A percentile compares a stretch with the other conserved stretches of the same genome.
phyloP scores from a whole-genome alignment of 768 basidiomycete genomes.

The Gyrodon lividus region DNA sequence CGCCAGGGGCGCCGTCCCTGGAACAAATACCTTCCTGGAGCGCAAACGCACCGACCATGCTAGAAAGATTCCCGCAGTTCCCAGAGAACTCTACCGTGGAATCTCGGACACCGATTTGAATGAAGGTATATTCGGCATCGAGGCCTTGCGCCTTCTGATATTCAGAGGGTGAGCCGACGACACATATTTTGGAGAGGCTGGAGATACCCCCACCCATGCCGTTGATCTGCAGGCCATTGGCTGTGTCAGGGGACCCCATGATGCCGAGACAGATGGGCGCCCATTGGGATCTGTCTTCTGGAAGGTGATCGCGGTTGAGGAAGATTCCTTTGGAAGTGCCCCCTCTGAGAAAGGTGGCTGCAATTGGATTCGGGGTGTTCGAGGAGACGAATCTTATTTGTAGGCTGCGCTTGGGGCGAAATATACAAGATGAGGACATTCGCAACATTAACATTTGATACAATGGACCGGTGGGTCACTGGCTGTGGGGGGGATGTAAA shows the following conservation, averaged over 20 bases:
- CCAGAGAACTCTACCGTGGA: slow-evolving; percentile 62
- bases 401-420: not conserved
- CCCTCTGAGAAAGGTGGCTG: slow-evolving; percentile 55
- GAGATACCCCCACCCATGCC: slow-evolving; percentile 82
- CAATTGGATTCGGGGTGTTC: slow-evolving; percentile 5
- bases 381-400: not conserved
- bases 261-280: slow-evolving; percentile 61
- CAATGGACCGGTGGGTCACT: too few species aligned
- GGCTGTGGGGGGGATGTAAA: too few species aligned
- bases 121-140: slow-evolving; percentile 73
- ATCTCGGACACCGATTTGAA: slow-evolving; percentile 61
- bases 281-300: slow-evolving; percentile 52
- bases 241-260: slow-evolving; percentile 80
- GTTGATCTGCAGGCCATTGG: slow-evolving; percentile 67
- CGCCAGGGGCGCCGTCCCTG: not conserved
- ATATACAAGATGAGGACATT: not conserved
- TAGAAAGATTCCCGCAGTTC: slow-evolving; percentile 75
- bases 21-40: slow-evolving; percentile 61
- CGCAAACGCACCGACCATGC: slow-evolving; percentile 72
- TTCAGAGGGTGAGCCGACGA: slow-evolving; percentile 52
- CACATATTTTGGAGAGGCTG: slow-evolving; percentile 71
- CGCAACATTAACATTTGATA: not conserved
- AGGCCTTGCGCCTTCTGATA: slow-evolving; percentile 43
- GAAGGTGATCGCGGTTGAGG: slow-evolving; percentile 53
- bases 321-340: slow-evolving; percentile 82